A percentile compares a stretch with the other conserved stretches of the same genome.
Conservation (phyloP, 169 alveolate species). For the Eimeria tenella region DNA sequence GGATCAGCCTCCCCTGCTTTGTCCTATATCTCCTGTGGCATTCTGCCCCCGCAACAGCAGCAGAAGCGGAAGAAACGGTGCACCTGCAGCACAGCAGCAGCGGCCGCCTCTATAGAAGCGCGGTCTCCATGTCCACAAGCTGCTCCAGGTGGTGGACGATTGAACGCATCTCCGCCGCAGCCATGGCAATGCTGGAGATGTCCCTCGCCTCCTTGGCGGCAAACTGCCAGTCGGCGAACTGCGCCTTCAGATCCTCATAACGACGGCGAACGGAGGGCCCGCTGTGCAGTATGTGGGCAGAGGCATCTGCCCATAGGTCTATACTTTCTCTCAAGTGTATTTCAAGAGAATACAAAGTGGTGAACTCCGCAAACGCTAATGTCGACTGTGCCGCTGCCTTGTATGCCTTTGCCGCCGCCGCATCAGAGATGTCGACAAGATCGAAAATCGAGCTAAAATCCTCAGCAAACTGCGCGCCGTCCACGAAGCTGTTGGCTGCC, state of each 20-base stretch:
- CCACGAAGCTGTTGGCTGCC: background rate
- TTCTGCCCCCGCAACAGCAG: background rate
- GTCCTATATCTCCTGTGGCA: no score
- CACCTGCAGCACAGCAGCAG: background rate
- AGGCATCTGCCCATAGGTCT: background rate
- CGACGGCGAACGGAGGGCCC: background rate
- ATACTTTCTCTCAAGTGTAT: background rate
- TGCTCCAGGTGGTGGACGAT: background rate
- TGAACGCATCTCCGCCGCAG: slow-evolving; percentile 5
- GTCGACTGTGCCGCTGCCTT: background rate
- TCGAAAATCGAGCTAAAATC: background rate
- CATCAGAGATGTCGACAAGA: background rate
- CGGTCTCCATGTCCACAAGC: background rate
- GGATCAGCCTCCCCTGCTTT: no score
- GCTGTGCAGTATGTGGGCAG: background rate
- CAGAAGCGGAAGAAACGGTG: background rate
- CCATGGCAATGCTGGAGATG: background rate
- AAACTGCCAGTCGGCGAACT: slow-evolving; percentile 17
- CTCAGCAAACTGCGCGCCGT: background rate
- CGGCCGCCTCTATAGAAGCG: background rate
- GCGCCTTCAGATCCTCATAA: slow-evolving; percentile 2
- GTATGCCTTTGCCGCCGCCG: background rate
- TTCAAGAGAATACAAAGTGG: background rate
- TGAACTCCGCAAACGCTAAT: background rate
- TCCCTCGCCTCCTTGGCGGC: slow-evolving; percentile 7